Conservation (phyloP, 73 alveolate species). For the Durusdinium trenchii region DNA sequence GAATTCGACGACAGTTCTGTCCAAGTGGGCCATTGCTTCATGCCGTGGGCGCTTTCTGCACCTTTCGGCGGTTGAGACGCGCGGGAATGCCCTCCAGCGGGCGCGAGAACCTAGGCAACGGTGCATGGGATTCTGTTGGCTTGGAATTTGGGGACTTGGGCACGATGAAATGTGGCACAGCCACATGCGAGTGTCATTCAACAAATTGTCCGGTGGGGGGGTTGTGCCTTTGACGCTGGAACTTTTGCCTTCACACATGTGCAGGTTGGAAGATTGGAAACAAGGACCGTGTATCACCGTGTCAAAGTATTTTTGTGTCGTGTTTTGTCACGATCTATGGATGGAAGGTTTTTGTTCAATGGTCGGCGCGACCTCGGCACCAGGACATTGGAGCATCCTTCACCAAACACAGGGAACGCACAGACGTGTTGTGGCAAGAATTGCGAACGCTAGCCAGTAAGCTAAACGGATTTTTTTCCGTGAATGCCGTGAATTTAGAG, state of each 20-base stretch:
- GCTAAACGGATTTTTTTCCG: too few species aligned
- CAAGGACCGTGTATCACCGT: background rate
- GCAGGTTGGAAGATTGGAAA: conserved; percentile 64
- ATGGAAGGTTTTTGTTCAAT: background rate
- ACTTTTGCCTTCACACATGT: background rate
- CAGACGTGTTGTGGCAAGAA: conserved; percentile 33
- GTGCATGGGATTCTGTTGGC: background rate
- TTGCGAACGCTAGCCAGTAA: too few species aligned
- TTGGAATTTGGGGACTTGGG: background rate
- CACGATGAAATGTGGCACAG: too few species aligned
- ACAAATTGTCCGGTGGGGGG: background rate
- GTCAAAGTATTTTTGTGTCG: background rate
- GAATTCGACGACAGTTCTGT: background rate
- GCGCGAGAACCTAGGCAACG: conserved; percentile 41
- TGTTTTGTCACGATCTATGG: too few species aligned
- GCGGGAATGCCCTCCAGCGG: conserved; percentile 62
- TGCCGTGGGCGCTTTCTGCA: background rate
- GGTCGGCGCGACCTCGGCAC: background rate
- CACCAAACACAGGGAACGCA: conserved; percentile 83
- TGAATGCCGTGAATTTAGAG: too few species aligned
- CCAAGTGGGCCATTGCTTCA: background rate
- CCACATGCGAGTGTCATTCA: background rate
- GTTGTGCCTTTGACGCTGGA: background rate
- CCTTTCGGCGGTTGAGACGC: background rate
- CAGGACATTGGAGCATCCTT: conserved; percentile 67